Conservation (phyloP, 805 yeast species). For the Lipomyces sp. region DNA sequence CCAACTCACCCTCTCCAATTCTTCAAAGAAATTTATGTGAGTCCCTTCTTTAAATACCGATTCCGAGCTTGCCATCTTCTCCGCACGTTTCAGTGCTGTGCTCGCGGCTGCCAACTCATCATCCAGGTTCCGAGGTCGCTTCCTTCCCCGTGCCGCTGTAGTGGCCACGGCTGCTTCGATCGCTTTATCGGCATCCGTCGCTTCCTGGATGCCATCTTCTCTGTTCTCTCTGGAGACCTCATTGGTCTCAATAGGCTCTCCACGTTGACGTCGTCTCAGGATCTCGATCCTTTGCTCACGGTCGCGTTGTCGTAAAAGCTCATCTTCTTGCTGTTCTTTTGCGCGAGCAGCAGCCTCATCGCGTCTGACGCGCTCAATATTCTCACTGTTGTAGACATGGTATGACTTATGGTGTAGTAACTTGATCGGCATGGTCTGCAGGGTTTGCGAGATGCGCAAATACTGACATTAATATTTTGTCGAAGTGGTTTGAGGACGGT, state of each 20-base stretch:
- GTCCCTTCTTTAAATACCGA: constrained; percentile 1
- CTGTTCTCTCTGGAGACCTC: background rate
- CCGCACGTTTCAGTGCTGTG: background rate
- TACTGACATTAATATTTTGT: background rate
- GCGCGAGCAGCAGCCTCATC: constrained; percentile 42
- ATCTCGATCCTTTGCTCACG: constrained; percentile 31
- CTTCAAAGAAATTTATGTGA: constrained; percentile 34
- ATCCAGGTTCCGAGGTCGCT: constrained; percentile 7
- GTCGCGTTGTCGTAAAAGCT: constrained; percentile 23
- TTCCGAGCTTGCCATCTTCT: background rate
- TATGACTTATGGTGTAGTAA: constrained; percentile 43
- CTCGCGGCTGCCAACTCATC: constrained; percentile 23
- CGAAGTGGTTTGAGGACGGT: background rate
- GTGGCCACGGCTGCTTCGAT: constrained; percentile 5
- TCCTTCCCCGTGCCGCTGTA: background rate
- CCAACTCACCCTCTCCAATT: constrained; percentile 21
- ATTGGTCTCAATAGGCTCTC: constrained; percentile 12
- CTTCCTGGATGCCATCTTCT: constrained; percentile 2
- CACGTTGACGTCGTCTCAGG: constrained; percentile 27
- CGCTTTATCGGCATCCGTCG: constrained; percentile 11
- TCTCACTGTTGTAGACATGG: constrained; percentile 41
- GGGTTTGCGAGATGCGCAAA: background rate
- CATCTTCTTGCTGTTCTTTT: constrained; percentile 27
- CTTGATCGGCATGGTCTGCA: constrained; percentile 40
- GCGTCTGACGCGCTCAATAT: constrained; percentile 41